Evolutionary conservation across 768 basidiomycete species (phyloP), one percentile per base, ranked within the genome.

Genomic region (Naematelia encephala): DNA sequence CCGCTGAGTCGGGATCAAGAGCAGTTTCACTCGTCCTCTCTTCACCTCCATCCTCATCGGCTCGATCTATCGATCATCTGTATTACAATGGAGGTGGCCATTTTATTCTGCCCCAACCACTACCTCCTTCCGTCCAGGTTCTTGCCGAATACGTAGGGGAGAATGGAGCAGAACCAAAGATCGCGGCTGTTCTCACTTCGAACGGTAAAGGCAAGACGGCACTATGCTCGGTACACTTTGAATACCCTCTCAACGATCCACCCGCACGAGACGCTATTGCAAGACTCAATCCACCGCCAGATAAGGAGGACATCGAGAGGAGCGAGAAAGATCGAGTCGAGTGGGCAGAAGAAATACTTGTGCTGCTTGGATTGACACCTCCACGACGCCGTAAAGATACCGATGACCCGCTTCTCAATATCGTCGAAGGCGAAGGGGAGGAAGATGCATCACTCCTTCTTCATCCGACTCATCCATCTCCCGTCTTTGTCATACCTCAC

Each of bases 151-250:
- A 80, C 68, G 64, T 53, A 1, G 34, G 44, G n/a, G 13, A 39
- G 4, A 21, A 48, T 2, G 51, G 51, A 11, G 51, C 19, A 8
- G 69, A 66, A 2, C 59, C 67, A 8, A 73, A 73, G 2, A 67
- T 78, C 23, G 80, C 81, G 1, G 79, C 76, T 3, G 79, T 82
- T 4, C 51, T 69, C 11, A 79, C 78, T 42, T 23, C 34, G 5
- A 73, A 84, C 14, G 82, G 81, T 3, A 63, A 67, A 25, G 87
- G 86, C n/a, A 79, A 72, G 30, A 81, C 82, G 1, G 74, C 82
- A 2, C 69, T 88, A 5, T 86, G 84, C 82, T 81, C 80, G 1
- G 78, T 82, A 0, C 85, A 82, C 60, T 78, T 85, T 19, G 88
- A 89, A 68, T 82, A 81, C 63, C 81, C 86, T 5, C 64, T 73